phyloP scores from a whole-genome alignment of 495 filamentous ascomycete genomes.

The Penicillium cosmopolitanum region DNA sequence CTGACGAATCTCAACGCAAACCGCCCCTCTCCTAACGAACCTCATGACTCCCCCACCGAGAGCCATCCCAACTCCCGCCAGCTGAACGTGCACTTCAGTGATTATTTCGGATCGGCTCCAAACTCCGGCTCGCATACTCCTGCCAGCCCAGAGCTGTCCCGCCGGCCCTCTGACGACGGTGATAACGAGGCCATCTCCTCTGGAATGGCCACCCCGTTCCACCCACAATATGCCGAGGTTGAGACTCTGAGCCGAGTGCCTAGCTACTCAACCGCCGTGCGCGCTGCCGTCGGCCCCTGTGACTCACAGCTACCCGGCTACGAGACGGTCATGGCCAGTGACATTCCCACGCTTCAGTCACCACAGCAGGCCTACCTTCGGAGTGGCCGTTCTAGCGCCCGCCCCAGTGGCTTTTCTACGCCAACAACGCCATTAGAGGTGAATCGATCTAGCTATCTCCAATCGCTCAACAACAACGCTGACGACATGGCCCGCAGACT shows the following conservation, averaged over 20 bases:
- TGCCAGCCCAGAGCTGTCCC: slow-evolving; percentile 47
- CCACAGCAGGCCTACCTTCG: slow-evolving; percentile 49
- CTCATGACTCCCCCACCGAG: slow-evolving; percentile 27
- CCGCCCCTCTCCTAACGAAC: slow-evolving; percentile 29
- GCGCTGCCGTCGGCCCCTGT: slow-evolving; percentile 55
- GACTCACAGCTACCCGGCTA: slow-evolving; percentile 57
- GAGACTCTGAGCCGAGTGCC: slow-evolving; percentile 73
- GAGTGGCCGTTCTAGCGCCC: slow-evolving; percentile 36
- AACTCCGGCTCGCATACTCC: slow-evolving; percentile 44
- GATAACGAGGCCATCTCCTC: slow-evolving; percentile 50
- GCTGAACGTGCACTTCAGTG: slow-evolving; percentile 33
- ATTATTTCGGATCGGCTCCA: slow-evolving; percentile 37
- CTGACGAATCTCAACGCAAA: slow-evolving; percentile 59
- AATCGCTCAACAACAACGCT: slow-evolving; percentile 31
- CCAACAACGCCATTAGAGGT: slow-evolving; percentile 40
- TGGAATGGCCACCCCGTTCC: slow-evolving; percentile 61
- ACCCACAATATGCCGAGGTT: slow-evolving; percentile 65
- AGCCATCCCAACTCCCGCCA: slow-evolving; percentile 29
- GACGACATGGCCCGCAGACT: slow-evolving; percentile 46
- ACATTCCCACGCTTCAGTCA: slow-evolving; percentile 37
- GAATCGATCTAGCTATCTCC: slow-evolving; percentile 35
- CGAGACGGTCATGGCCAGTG: slow-evolving; percentile 47
- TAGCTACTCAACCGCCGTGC: slow-evolving; percentile 78
- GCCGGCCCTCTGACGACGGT: slow-evolving; percentile 64
- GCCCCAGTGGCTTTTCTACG: slow-evolving; percentile 30